Conservation (phyloP, 805 yeast genomes). For the Spathaspora arborariae region DNA sequence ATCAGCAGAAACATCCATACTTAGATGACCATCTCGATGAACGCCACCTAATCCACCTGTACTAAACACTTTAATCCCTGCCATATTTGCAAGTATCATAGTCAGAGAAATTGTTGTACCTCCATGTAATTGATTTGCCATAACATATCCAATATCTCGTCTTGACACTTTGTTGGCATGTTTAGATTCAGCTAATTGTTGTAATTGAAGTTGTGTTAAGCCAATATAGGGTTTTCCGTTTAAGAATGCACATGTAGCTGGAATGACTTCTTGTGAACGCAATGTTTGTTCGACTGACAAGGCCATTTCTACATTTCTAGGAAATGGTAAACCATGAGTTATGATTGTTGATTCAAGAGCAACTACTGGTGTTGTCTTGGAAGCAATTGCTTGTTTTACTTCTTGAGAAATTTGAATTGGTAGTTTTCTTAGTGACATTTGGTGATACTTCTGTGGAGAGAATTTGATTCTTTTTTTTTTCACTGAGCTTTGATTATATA, state of each 20-base stretch:
- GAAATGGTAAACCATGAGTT: slow-evolving; percentile 86
- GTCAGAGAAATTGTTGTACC: slow-evolving; percentile 92
- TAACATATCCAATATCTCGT: slow-evolving; percentile 70
- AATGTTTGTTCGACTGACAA: slow-evolving; percentile 57
- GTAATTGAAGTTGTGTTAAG: slow-evolving; percentile 44
- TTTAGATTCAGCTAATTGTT: slow-evolving; percentile 38
- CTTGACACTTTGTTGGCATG: slow-evolving; percentile 65
- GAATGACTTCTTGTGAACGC: slow-evolving; percentile 62
- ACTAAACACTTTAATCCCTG: slow-evolving; percentile 82
- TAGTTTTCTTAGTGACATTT: not conserved
- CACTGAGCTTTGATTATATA: too few relatives aligned
- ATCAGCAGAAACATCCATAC: slow-evolving; percentile 85
- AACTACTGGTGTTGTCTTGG: slow-evolving; percentile 59
- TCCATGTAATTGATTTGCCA: slow-evolving; percentile 63
- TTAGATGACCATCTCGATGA: slow-evolving; percentile 68
- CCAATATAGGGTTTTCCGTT: slow-evolving; percentile 75
- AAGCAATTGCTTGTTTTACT: slow-evolving; percentile 56
- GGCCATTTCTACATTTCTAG: slow-evolving; percentile 74
- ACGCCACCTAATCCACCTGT: slow-evolving; percentile 96
- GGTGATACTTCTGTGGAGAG: not conserved
- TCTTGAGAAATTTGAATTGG: slow-evolving; percentile 42
- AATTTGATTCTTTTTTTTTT: too few relatives aligned
- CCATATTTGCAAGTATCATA: slow-evolving; percentile 71
- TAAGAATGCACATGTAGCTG: slow-evolving; percentile 82
- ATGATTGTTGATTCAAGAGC: slow-evolving; percentile 84